Evolutionary conservation across 148 eudicot genomes (phyloP).

Genomic region (Vaccinium macrocarpon): DNA sequence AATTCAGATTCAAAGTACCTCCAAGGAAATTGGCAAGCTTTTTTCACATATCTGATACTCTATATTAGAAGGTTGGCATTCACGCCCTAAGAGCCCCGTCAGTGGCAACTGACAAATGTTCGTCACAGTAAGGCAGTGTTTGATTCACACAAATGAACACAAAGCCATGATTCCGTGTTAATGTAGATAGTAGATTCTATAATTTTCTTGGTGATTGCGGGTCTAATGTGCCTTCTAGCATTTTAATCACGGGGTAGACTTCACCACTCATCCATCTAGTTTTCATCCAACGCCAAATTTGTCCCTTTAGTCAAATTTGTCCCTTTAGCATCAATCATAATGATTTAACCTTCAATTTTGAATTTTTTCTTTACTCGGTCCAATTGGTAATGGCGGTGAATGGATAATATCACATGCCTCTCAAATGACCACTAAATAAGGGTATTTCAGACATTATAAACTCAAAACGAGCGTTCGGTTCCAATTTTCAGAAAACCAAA

Average conservation of each 20-base stretch:
- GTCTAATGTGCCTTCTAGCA: background rate
- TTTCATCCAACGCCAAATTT: background rate
- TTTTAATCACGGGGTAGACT: background rate
- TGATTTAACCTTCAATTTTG: background rate
- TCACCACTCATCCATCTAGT: background rate
- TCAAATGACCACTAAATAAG: background rate
- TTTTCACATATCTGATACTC: background rate
- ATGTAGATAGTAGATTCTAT: background rate
- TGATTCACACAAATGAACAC: background rate
- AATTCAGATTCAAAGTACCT: background rate
- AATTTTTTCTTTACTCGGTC: background rate
- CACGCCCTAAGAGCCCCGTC: background rate
- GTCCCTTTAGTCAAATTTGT: background rate
- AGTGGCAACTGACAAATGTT: background rate
- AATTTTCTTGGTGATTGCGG: background rate
- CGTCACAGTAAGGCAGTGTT: background rate
- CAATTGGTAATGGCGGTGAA: too few species aligned
- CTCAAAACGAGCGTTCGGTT: too few species aligned
- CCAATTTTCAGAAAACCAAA: too few species aligned
- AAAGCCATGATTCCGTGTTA: background rate
- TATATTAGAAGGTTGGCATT: constrained; percentile 5
- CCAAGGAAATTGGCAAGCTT: background rate
- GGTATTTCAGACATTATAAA: background rate
- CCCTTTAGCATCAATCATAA: background rate
- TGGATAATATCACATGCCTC: background rate